phyloP scores from a whole-genome alignment of 805 yeast genomes.

The Lachancea thermotolerans region DNA sequence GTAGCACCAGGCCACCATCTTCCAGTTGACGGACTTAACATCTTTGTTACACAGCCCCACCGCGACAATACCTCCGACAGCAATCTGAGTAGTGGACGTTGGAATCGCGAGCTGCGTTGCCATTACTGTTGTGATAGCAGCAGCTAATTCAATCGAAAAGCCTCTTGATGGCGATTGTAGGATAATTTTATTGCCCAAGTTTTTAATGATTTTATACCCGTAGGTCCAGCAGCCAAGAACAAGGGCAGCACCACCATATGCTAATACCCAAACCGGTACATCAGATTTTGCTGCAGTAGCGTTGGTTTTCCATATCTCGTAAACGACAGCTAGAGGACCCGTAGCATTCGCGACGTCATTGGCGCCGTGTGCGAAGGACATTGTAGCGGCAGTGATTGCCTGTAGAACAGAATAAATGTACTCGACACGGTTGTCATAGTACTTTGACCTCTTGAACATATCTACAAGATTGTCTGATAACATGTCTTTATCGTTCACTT shows the following conservation, averaged over 20 bases:
- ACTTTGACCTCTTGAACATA: constrained; percentile 54
- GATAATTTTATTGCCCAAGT: constrained; percentile 67
- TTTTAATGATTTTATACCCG: constrained; percentile 64
- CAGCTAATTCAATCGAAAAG: constrained; percentile 68
- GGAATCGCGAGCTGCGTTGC: constrained; percentile 70
- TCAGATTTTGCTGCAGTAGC: constrained; percentile 39
- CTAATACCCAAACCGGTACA: constrained; percentile 67
- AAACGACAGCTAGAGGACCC: constrained; percentile 66
- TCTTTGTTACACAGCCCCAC: constrained; percentile 70
- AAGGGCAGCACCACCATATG: constrained; percentile 59
- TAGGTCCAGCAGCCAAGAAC: constrained; percentile 65
- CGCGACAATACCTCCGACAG: constrained; percentile 70
- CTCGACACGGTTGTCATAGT: constrained; percentile 65
- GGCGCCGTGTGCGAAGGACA: constrained; percentile 80
- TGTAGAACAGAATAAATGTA: constrained; percentile 61
- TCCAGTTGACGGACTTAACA: constrained; percentile 62
- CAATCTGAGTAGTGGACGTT: constrained; percentile 71
- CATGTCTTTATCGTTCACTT: constrained; percentile 34
- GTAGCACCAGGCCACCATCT: constrained; percentile 67
- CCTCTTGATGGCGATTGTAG: constrained; percentile 76
- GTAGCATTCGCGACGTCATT: constrained; percentile 75
- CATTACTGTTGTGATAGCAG: constrained; percentile 68
- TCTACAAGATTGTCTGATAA: constrained; percentile 42
- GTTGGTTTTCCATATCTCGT: constrained; percentile 52
- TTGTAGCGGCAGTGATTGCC: constrained; percentile 67